Evolutionary conservation across 2,329 filamentous ascomycete species (phyloP).

Genomic region (Fusarium nelsonii): DNA sequence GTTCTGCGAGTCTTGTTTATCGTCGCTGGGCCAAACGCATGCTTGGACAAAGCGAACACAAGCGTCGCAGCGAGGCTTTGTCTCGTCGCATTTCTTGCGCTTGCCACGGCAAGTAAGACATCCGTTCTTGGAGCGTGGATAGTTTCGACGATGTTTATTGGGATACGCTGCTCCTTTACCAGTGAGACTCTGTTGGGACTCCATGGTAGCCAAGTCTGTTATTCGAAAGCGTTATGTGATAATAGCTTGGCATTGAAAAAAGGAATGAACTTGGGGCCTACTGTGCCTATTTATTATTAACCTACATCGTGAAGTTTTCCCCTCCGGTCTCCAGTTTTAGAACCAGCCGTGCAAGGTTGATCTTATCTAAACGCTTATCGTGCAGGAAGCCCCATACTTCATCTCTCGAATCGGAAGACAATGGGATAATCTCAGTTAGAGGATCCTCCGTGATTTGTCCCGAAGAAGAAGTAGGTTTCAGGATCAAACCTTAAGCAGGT

Average conservation of each 20-base stretch:
- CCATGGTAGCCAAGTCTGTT: background rate
- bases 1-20: background rate
- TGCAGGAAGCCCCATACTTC: too few relatives aligned
- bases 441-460: too few relatives aligned
- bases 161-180: background rate
- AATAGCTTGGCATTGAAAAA: background rate
- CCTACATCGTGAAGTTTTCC: background rate
- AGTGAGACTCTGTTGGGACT: background rate
- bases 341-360: background rate
- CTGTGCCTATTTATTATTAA: background rate
- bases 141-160: background rate
- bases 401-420: too few relatives aligned
- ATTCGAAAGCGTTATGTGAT: background rate
- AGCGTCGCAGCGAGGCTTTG: background rate
- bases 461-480: too few relatives aligned
- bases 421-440: too few relatives aligned
- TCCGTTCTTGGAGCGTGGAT: background rate
- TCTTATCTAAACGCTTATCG: slow-evolving; percentile 16
- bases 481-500: too few relatives aligned
- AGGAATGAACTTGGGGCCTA: background rate
- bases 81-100: slow-evolving; percentile 5
- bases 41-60: background rate
- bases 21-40: background rate
- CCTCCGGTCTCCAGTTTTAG: background rate
- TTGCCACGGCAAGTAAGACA: background rate